Conservation (phyloP, 2,329 filamentous ascomycete genomes). For the Colletotrichum destructivum region DNA sequence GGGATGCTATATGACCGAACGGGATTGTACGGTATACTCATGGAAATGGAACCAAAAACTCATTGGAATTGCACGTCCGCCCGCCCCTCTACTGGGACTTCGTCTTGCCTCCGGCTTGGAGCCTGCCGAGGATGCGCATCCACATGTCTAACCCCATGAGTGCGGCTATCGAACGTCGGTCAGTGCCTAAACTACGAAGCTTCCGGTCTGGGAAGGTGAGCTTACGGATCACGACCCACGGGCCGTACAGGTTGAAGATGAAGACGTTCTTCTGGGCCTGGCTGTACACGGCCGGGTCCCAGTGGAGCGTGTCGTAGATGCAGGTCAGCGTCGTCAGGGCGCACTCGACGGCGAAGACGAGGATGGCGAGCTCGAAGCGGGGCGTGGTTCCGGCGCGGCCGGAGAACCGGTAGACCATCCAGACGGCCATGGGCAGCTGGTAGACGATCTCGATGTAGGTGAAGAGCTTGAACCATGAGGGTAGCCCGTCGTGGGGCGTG, state of each 20-base stretch:
- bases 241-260: constrained; percentile 65
- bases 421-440: constrained; percentile 66
- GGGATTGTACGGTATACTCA: constrained; percentile 30
- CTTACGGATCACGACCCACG: constrained; percentile 69
- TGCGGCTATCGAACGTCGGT: constrained; percentile 55
- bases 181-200: neutral
- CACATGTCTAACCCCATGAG: constrained; percentile 71
- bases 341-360: constrained; percentile 67
- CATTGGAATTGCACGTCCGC: constrained; percentile 25
- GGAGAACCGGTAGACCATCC: constrained; percentile 60
- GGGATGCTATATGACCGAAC: constrained; percentile 9
- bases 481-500: constrained; percentile 51
- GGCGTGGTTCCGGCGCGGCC: constrained; percentile 50
- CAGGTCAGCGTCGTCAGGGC: constrained; percentile 67
- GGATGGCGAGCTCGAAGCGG: constrained; percentile 63
- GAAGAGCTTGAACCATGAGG: constrained; percentile 67
- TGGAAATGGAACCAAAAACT: constrained; percentile 22
- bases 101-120: constrained; percentile 50
- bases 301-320: constrained; percentile 64
- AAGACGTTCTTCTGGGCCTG: constrained; percentile 61
- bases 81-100: constrained; percentile 54
- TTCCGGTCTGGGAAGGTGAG: constrained; percentile 27
- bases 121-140: constrained; percentile 61
- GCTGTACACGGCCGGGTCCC: constrained; percentile 63
- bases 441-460: constrained; percentile 65